phyloP scores from a whole-genome alignment of 768 basidiomycete species.

The Tubosaeta sp. region DNA sequence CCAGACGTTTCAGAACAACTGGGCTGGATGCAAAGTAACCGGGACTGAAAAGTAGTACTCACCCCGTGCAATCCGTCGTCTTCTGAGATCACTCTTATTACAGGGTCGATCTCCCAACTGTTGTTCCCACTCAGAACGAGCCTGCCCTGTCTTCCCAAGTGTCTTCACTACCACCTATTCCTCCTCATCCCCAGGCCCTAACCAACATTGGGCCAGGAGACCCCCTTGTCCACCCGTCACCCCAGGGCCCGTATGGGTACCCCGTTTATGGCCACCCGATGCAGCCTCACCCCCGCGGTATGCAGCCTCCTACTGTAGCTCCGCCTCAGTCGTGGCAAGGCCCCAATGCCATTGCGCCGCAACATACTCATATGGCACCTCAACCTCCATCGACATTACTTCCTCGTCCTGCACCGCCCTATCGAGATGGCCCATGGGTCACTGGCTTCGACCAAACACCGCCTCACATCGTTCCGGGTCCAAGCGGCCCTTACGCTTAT shows the following conservation, averaged over 20 bases:
- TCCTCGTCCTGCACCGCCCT: conserved; percentile 41
- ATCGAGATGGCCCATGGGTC: conserved; percentile 55
- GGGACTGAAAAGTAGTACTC: conserved; percentile 64
- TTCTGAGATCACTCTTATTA: neutral
- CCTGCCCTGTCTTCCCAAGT: conserved; percentile 24
- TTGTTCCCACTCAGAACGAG: conserved; percentile 20
- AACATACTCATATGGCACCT: conserved; percentile 57
- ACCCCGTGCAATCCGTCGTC: neutral
- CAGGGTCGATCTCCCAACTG: conserved; percentile 25
- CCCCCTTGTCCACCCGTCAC: conserved; percentile 28
- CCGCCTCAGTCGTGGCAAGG: conserved; percentile 66
- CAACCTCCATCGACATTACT: conserved; percentile 44
- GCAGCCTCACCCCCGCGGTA: conserved; percentile 34
- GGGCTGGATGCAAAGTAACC: conserved; percentile 77
- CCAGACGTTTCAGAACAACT: conserved; percentile 72
- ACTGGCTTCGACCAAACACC: conserved; percentile 48
- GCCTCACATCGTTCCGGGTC: conserved; percentile 44
- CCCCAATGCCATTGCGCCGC: conserved; percentile 55
- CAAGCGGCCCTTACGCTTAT: conserved; percentile 50
- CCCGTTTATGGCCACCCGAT: conserved; percentile 40
- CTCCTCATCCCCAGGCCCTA: conserved; percentile 26
- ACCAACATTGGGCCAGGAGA: conserved; percentile 27
- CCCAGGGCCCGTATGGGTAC: conserved; percentile 27
- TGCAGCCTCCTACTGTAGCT: conserved; percentile 44
- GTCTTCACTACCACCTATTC: conserved; percentile 23